phyloP scores from a whole-genome alignment of 495 filamentous ascomycete species.

The Neurospora africana region DNA sequence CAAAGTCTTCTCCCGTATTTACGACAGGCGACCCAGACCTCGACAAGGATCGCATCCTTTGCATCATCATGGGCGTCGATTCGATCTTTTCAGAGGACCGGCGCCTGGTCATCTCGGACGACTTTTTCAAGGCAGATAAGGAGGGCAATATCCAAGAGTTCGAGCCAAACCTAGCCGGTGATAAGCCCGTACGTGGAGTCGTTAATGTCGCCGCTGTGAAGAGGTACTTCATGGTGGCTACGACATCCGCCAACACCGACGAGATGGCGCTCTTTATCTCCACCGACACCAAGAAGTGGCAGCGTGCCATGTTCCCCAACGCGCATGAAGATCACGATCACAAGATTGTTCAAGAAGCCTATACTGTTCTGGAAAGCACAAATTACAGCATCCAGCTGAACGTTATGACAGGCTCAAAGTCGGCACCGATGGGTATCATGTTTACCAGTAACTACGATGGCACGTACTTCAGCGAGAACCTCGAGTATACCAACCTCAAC shows the following conservation, averaged over 20 bases:
- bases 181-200: conserved; percentile 61
- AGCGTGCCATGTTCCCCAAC: conserved; percentile 72
- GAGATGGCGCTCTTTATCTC: conserved; percentile 82
- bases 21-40: conserved; percentile 48
- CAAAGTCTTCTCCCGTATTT: conserved; percentile 63
- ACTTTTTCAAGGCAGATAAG: conserved; percentile 52
- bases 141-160: conserved; percentile 39
- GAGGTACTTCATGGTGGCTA: conserved; percentile 74
- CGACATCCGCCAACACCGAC: conserved; percentile 63
- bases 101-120: conserved; percentile 66
- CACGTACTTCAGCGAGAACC: conserved; percentile 84
- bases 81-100: conserved; percentile 53
- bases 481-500: conserved; percentile 82
- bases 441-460: conserved; percentile 95
- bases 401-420: conserved; percentile 57
- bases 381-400: conserved; percentile 96
- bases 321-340: conserved; percentile 41
- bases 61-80: conserved; percentile 58
- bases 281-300: conserved; percentile 73
- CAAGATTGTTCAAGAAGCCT: conserved; percentile 72
- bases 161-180: conserved; percentile 66
- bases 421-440: conserved; percentile 67
- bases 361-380: conserved; percentile 88
- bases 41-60: conserved; percentile 59
- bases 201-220: conserved; percentile 70